These are phyloP conservation scores for Aspergillus sp. DNA, from an alignment of 2,329 filamentous ascomycete species.

Conservation along the genomic window DNA sequence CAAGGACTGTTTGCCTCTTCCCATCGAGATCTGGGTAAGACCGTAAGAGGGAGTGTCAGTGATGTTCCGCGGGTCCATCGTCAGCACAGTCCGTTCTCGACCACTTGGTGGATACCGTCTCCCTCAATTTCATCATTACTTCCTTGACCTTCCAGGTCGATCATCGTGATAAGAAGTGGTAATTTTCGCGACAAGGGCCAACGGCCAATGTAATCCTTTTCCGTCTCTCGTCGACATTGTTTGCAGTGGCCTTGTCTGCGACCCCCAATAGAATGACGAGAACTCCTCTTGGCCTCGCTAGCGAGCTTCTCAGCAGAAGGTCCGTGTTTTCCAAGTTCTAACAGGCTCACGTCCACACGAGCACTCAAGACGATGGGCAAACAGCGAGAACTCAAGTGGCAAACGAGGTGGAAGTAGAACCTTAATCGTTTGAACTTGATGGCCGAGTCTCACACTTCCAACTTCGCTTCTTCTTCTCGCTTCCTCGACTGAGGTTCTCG, in stretches of 20 bases:
- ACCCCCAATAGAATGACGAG: neutral
- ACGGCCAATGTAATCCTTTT: neutral
- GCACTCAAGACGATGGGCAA: slow-evolving; percentile 6
- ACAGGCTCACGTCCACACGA: slow-evolving; percentile 13
- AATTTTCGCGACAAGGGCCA: neutral
- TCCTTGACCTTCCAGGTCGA: slow-evolving; percentile 1
- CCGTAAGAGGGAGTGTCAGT: neutral
- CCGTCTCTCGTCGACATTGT: neutral
- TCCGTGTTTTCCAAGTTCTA: slow-evolving; percentile 14
- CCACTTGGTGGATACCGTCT: neutral
- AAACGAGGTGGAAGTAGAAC: neutral
- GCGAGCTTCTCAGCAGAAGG: slow-evolving; percentile 10
- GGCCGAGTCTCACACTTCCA: neutral
- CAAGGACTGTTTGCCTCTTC: neutral
- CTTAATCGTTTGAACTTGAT: neutral
- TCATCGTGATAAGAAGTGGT: slow-evolving; percentile 1
- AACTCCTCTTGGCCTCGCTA: neutral
- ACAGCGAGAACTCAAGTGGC: slow-evolving; percentile 3
- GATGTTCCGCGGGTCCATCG: slow-evolving; percentile 1
- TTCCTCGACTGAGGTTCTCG: neutral
- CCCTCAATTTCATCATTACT: slow-evolving; percentile 3
- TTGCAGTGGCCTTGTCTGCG: slow-evolving; percentile 2
- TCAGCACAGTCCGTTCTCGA: slow-evolving; percentile 1
- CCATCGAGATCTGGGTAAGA: neutral
- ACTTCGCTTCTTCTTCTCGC: neutral